A percentile compares a stretch with the other conserved stretches of the same genome.
Evolutionary conservation across 2,329 filamentous ascomycete genomes (phyloP).

Genomic region (Curvularia lunata): DNA sequence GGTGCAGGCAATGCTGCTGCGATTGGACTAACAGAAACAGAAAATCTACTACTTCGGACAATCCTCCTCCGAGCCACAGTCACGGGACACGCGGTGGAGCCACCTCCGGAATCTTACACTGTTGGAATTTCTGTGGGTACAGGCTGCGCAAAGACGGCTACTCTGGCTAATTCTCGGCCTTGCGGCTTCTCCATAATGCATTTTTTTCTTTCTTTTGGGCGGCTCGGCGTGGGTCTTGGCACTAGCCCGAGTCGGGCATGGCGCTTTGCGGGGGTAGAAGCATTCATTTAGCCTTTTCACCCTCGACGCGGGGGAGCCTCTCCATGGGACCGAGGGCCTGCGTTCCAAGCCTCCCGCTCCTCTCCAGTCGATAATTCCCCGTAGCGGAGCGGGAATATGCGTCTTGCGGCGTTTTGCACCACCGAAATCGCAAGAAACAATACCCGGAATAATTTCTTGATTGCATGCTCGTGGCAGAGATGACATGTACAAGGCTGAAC

Average conservation of each 20-base stretch:
- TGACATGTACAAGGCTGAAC: conserved; percentile 3
- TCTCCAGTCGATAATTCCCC: neutral
- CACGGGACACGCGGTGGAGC: neutral
- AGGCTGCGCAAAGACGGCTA: conserved; percentile 12
- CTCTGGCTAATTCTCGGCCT: conserved; percentile 13
- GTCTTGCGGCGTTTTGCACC: too few species aligned
- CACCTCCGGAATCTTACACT: conserved; percentile 2
- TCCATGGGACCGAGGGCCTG: conserved; percentile 39
- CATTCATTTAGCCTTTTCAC: conserved; percentile 39
- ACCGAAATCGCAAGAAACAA: neutral
- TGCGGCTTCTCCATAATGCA: conserved; percentile 12
- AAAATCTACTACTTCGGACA: neutral
- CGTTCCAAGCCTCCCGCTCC: conserved; percentile 27
- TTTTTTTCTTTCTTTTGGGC: conserved; percentile 19
- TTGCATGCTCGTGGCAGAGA: neutral
- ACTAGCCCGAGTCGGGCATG: conserved; percentile 16
- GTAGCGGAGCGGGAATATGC: neutral
- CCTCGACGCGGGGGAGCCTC: conserved; percentile 15
- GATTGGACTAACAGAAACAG: neutral
- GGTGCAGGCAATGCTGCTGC: neutral
- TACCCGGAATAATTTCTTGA: conserved; percentile 37
- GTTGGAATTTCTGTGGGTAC: neutral
- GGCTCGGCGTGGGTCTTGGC: conserved; percentile 13
- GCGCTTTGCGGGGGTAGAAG: conserved; percentile 29
- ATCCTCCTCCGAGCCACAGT: conserved; percentile 1